phyloP scores from a whole-genome alignment of 2,329 filamentous ascomycete genomes.

The Ophiostoma himal-ulmi region DNA sequence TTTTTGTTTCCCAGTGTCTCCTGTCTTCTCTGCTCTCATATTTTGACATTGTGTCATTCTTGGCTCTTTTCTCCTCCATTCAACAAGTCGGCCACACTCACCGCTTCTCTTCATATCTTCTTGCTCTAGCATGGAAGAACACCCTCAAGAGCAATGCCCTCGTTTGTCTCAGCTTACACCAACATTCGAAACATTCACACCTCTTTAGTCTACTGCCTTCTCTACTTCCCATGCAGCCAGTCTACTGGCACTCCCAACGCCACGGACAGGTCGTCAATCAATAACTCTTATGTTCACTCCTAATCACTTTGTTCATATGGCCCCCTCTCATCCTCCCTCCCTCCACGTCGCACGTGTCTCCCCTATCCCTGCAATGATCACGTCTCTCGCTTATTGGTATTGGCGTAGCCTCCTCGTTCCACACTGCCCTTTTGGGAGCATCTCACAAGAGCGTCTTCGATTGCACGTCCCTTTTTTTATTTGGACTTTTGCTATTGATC shows the following conservation, averaged over 20 bases:
- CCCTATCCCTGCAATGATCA: constrained; percentile 7
- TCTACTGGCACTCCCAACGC: not conserved
- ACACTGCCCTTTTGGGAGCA: constrained; percentile 19
- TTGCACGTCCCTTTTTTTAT: not conserved
- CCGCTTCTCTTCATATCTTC: not conserved
- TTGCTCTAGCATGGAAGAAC: not conserved
- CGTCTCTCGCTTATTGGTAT: constrained; percentile 8
- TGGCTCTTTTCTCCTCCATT: not conserved
- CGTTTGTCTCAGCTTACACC: not conserved
- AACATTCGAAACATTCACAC: not conserved
- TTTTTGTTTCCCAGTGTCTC: not conserved
- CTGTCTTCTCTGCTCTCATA: not conserved
- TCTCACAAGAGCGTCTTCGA: not conserved
- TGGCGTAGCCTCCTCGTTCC: constrained; percentile 17
- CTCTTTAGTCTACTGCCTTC: not conserved
- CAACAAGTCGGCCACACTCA: not conserved
- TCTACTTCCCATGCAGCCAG: not conserved
- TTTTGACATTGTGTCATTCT: not conserved
- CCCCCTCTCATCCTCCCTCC: too few species aligned
- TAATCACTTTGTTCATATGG: not conserved
- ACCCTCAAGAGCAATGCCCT: not conserved
- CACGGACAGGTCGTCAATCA: not conserved
- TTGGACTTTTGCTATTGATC: not conserved
- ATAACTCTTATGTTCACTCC: not conserved
- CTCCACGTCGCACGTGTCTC: not conserved